Evolutionary conservation across 257 asterid species (phyloP).

Genomic region (Forsythia suspensa): DNA sequence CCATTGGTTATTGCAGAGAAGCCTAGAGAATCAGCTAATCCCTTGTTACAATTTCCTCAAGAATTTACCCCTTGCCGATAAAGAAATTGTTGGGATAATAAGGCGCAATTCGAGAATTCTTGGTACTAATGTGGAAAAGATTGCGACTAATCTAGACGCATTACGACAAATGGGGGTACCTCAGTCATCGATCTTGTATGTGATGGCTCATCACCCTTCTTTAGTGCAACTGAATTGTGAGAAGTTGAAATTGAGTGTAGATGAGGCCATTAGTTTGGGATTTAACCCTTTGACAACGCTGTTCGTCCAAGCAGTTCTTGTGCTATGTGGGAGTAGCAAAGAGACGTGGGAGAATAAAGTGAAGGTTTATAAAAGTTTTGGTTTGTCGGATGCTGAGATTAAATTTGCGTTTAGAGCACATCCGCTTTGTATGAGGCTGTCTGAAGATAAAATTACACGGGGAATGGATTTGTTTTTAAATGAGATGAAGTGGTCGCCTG

Average conservation of each 20-base stretch:
- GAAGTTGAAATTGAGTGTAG: background rate
- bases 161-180: background rate
- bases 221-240: background rate
- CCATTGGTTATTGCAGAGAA: background rate
- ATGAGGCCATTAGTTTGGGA: background rate
- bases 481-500: background rate
- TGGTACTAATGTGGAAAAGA: background rate
- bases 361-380: slow-evolving; percentile 9
- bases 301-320: slow-evolving; percentile 1
- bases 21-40: background rate
- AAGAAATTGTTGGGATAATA: background rate
- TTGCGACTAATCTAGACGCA: background rate
- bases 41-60: background rate
- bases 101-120: background rate
- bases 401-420: background rate
- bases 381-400: slow-evolving; percentile 20
- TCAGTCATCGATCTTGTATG: background rate
- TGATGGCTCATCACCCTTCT: background rate
- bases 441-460: slow-evolving; percentile 5
- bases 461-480: slow-evolving; percentile 16
- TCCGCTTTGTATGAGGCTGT: slow-evolving; percentile 2
- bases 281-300: background rate
- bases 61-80: background rate
- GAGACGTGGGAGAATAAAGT: background rate
- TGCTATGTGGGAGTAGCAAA: background rate